These are phyloP conservation scores for Andrographis paniculata DNA, from an alignment of 305 asterid species.

Conservation along the genomic window DNA sequence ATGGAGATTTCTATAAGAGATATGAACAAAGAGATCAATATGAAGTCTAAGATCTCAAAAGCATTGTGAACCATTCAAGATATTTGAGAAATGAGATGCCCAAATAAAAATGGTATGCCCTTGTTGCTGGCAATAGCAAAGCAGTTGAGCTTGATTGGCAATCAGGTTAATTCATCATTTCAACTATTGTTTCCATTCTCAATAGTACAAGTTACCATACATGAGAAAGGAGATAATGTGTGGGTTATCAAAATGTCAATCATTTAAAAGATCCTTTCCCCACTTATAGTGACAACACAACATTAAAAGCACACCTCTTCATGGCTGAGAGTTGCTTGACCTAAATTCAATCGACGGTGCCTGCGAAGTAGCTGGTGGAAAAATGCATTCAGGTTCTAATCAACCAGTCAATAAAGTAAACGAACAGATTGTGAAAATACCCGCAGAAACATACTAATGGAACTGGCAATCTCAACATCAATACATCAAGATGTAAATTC, in stretches of 20 bases:
- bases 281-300: constrained; percentile 13
- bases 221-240: constrained; percentile 11
- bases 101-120: neutral
- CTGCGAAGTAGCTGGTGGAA: constrained; percentile 73
- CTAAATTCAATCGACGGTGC: constrained; percentile 77
- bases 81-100: too few species aligned
- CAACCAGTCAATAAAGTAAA: neutral
- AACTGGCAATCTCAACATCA: constrained; percentile 12
- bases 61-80: too few species aligned
- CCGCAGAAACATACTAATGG: neutral
- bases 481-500: constrained; percentile 1
- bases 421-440: constrained; percentile 1
- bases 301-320: constrained; percentile 57
- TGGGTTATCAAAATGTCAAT: constrained; percentile 12
- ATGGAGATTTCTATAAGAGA: too few species aligned
- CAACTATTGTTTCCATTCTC: constrained; percentile 6
- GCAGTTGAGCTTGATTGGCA: neutral
- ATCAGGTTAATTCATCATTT: neutral
- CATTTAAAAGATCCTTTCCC: constrained; percentile 12
- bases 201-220: constrained; percentile 8
- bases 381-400: constrained; percentile 16
- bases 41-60: too few species aligned
- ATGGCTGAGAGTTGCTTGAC: constrained; percentile 54
- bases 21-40: too few species aligned
- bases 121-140: constrained; percentile 4